Base-by-base conservation (phyloP, 106 monocot species). In the Narthecium ossifragum region DNA sequence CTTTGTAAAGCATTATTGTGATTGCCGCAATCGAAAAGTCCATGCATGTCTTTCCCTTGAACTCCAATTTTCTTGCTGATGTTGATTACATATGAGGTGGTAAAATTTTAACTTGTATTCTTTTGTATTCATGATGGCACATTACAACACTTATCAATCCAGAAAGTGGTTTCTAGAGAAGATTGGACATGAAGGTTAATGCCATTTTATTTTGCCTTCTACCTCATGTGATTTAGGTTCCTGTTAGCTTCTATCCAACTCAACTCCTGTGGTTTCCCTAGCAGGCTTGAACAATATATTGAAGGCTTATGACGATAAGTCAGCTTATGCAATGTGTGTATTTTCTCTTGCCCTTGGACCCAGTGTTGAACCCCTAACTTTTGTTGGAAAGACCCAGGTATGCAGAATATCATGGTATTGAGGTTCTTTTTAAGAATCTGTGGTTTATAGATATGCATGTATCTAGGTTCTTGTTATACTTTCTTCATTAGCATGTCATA, bases 141-240 rank as follows among this genome's bases (percentile, higher is more conserved):
- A 31, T 25, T 68, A 8, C 14, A 43, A 53, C 25, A 25, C 26
- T 61, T 34, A 62, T 61, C 49, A 63, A 34, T 37, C 30, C 59
- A 96, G 94, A 80, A 96, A 96, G 64, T 96, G 94, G 94, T 96
- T 96, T 73, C 77, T 96, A 53, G 64, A 86, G 80, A 96, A 96
- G 72, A 96, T 53, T 60, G 94, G 94, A 17, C 94, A 96, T 76
- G 83, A 96, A 96, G 94, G 94, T 94, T 66, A 6, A 50, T 45
- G 26, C 21, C 34, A 53, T 7, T 34, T 3, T 62, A 6, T 45
- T 34, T 1, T 54, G 10, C 26, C 39, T 30, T 30, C 17, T 21
- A 10, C 34, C 2, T 13, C 46, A 23, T 20, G 10, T 65, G 6
- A 34, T 59, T 57, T 49, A 6, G 2, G 3, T 49, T 5, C 20